Conservation (phyloP, 306 rosid genomes). For the Sechiopsis laciniata region DNA sequence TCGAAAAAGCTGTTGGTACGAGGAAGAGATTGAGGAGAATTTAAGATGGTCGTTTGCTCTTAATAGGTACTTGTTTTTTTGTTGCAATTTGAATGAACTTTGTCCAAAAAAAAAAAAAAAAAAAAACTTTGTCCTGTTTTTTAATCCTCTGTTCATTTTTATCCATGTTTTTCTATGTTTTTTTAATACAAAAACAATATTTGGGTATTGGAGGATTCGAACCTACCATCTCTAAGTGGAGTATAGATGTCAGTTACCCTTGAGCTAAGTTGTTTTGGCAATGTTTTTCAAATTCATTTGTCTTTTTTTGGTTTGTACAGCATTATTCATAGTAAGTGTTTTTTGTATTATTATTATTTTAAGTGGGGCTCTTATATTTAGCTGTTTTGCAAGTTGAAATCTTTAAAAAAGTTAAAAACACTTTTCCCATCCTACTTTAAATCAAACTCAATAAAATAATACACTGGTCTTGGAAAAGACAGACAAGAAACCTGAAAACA, state of each 20-base stretch:
- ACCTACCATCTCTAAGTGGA: too few species aligned
- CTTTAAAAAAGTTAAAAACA: too few species aligned
- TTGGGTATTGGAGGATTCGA: too few species aligned
- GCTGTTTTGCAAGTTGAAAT: background rate
- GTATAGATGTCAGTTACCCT: too few species aligned
- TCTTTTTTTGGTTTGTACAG: too few species aligned
- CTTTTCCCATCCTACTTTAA: slow-evolving; percentile 24
- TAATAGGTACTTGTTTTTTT: slow-evolving; percentile 45
- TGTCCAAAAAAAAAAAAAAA: too few species aligned
- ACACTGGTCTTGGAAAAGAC: slow-evolving; percentile 45
- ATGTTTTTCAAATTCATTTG: background rate
- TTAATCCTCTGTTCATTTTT: background rate
- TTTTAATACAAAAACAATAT: too few species aligned
- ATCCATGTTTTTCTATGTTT: slow-evolving; percentile 7
- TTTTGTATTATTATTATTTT: background rate
- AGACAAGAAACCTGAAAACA: slow-evolving; percentile 32
- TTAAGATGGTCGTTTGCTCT: slow-evolving; percentile 97
- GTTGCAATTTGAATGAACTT: too few species aligned
- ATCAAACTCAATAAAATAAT: slow-evolving; percentile 13
- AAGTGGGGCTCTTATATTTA: background rate
- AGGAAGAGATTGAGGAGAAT: slow-evolving; percentile 92
- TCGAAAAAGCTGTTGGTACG: slow-evolving; percentile 94
- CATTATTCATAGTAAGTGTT: background rate
- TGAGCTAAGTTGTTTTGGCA: too few species aligned
- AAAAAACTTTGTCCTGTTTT: background rate